Evolutionary conservation across 768 basidiomycete species (phyloP).

Genomic region (Leccinellum luteum): DNA sequence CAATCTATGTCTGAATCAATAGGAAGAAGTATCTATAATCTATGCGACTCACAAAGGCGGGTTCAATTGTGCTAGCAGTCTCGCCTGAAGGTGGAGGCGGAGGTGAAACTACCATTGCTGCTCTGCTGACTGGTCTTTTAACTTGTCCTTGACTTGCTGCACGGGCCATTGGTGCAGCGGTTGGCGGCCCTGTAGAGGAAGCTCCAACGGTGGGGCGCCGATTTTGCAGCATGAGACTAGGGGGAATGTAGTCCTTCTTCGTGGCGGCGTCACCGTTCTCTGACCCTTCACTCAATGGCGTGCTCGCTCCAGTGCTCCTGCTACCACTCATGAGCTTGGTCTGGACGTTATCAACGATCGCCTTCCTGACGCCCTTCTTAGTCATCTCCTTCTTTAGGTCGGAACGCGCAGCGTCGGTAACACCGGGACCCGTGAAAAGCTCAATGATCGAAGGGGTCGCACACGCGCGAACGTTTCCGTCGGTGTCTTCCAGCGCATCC

Average conservation of each 20-base stretch:
- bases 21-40: background rate
- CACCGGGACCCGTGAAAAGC: conserved; percentile 80
- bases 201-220: conserved; percentile 46
- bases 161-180: conserved; percentile 36
- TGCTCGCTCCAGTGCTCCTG: conserved; percentile 40
- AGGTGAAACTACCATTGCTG: conserved; percentile 43
- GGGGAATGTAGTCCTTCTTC: conserved; percentile 68
- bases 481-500: conserved; percentile 85
- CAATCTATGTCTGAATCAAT: conserved; percentile 50
- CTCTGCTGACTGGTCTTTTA: conserved; percentile 60
- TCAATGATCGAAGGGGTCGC: conserved; percentile 78
- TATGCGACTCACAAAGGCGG: conserved; percentile 62
- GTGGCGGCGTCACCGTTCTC: conserved; percentile 43
- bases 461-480: conserved; percentile 85
- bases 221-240: conserved; percentile 59
- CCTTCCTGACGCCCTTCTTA: conserved; percentile 83
- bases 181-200: conserved; percentile 20
- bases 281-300: conserved; percentile 54
- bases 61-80: conserved; percentile 44
- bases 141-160: conserved; percentile 48
- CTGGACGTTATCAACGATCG: conserved; percentile 79
- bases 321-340: conserved; percentile 53
- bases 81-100: conserved; percentile 43
- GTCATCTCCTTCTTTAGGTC: conserved; percentile 92
- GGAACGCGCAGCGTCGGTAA: conserved; percentile 82